Evolutionary conservation across 1,284 basidiomycete genomes (phyloP), one percentile per base, ranked within the genome.

Genomic region (Fomitopsis schrenkii): DNA sequence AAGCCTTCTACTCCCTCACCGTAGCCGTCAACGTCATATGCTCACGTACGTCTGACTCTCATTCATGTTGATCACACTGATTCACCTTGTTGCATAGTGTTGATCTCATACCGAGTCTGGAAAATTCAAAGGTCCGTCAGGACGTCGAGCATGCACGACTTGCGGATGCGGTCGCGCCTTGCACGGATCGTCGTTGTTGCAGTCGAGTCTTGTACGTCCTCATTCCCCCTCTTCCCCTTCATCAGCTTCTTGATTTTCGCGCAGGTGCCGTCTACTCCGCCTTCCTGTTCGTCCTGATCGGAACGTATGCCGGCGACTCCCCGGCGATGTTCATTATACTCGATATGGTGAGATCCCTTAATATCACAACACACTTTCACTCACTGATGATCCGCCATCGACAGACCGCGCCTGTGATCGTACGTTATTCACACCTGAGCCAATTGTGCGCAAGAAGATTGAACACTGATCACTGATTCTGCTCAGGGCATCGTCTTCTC

Each of bases 261-360:
- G n/a, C 30, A 54, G 52, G 52, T 22, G 52, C 52, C 15, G 33
- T 35, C 12, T 54, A 54, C 14, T 54, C 52, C 17, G 52, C 52
- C 12, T 35, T 54, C 52, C 19, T 54, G 19, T 54, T 54, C 52
- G 30, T 54, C 33, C 6, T 54, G 15, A 54, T 54, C 30, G 30
- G 52, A 7, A 54, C 52, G 5, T 54, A 54, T n/a, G 52, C 52
- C 26, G 52, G 17, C 30, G 52, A 35, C 36, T 54, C 52, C 9
- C 52, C 52, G 8, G 52, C 52, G 15, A 54, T 54, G 52, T 54
- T 54, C 52, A 54, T 54, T 6, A 54, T 54, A 17, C 52, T 54
- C n/a, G 52, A 54, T 26, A 54, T 54, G 28, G 52, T 54, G 30
- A 36, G 52, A 5, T 8, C 36, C 10, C 6, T 14, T 35, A 7